These are phyloP conservation scores for Pestalotiopsis fici DNA, from an alignment of 2,329 filamentous ascomycete genomes.

Conservation along the genomic window DNA sequence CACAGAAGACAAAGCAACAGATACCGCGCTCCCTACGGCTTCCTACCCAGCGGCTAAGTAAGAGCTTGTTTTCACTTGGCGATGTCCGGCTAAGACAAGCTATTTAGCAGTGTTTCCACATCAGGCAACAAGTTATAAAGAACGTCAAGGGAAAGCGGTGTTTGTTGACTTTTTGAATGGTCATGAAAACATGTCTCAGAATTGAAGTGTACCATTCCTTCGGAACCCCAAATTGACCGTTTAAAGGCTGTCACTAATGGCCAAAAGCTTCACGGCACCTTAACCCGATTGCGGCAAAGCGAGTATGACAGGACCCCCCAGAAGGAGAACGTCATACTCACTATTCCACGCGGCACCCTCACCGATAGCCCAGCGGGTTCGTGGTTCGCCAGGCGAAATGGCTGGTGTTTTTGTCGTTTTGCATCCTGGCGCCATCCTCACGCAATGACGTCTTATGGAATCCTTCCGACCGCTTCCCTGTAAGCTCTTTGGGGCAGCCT, in stretches of 20 bases:
- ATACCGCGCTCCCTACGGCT: not conserved
- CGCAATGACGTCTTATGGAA: not conserved
- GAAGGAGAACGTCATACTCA: not conserved
- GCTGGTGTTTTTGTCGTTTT: not conserved
- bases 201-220: not conserved
- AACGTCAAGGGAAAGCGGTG: not conserved
- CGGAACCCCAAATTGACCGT: not conserved
- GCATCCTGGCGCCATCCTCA: slow-evolving; percentile 1
- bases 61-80: not conserved
- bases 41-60: not conserved
- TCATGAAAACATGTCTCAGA: not conserved
- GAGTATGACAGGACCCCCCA: not conserved
- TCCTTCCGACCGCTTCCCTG: not conserved
- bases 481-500: not conserved
- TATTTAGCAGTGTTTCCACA: not conserved
- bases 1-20: not conserved
- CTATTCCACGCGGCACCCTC: not conserved
- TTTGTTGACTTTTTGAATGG: not conserved
- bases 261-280: not conserved
- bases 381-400: not conserved
- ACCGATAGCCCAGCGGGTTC: not conserved
- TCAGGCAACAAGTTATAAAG: not conserved
- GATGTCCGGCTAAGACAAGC: not conserved
- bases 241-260: not conserved
- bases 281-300: not conserved